Evolutionary conservation across 495 filamentous ascomycete genomes (phyloP).

Genomic region (Cladorrhinum samala): DNA sequence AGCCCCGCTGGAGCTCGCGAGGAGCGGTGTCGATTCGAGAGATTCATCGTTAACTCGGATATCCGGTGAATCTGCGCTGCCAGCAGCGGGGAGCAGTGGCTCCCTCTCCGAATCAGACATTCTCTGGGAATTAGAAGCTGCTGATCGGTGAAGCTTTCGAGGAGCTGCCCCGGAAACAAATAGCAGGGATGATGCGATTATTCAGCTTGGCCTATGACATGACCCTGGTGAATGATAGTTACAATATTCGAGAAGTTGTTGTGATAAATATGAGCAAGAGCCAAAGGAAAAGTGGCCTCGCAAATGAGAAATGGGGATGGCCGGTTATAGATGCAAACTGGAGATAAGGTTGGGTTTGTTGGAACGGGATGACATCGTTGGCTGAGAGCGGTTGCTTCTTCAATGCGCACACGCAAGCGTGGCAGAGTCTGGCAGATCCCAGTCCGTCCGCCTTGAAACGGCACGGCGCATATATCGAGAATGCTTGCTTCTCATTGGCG

Average conservation of each 20-base stretch:
- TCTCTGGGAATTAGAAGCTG: conserved; percentile 1
- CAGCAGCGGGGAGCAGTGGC: conserved; percentile 32
- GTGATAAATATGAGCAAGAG: background rate
- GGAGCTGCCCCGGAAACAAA: background rate
- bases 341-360: conserved; percentile 3
- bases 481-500: background rate
- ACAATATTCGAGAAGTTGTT: background rate
- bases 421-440: background rate
- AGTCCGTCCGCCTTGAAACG: conserved; percentile 1
- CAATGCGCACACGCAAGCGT: background rate
- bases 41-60: conserved; percentile 22
- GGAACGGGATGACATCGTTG: conserved; percentile 1
- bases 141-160: background rate
- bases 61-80: conserved; percentile 24
- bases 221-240: background rate
- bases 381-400: no score
- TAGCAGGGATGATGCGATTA: conserved; percentile 11
- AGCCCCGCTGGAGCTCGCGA: conserved; percentile 34
- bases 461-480: background rate
- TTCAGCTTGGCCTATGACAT: conserved; percentile 12
- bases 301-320: background rate
- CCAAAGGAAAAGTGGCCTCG: background rate
- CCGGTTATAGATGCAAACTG: background rate
- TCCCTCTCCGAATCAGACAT: conserved; percentile 44
- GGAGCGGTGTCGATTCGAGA: conserved; percentile 50